Conservation (phyloP, 495 filamentous ascomycete species). For the Aspergillus olivimuriae region DNA sequence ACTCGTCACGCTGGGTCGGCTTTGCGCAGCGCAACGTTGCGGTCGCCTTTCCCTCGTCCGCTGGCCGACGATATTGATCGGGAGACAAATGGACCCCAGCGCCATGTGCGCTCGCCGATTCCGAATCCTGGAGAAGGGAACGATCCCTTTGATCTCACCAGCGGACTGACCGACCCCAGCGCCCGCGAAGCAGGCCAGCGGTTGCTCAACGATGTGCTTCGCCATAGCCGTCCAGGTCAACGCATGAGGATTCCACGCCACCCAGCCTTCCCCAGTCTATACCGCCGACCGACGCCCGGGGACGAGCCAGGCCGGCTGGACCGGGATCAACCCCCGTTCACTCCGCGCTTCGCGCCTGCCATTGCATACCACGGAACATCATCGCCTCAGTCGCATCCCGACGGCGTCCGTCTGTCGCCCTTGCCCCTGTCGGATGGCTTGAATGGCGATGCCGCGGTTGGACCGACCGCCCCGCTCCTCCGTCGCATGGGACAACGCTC, state of each 20-base stretch:
- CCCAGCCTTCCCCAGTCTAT: conserved; percentile 17
- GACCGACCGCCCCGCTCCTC: conserved; percentile 13
- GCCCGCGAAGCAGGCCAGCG: conserved; percentile 29
- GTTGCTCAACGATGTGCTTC: conserved; percentile 24
- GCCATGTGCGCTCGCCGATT: conserved; percentile 25
- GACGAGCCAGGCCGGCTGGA: conserved; percentile 13
- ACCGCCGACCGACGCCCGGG: conserved; percentile 16
- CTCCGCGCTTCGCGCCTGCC: conserved; percentile 43
- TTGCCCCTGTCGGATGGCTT: conserved; percentile 19
- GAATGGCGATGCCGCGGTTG: conserved; percentile 11
- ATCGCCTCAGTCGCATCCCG: conserved; percentile 20
- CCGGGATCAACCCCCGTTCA: conserved; percentile 23
- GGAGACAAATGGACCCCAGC: conserved; percentile 22
- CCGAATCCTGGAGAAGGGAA: conserved; percentile 22
- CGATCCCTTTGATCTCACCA: conserved; percentile 28
- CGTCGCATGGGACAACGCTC: conserved; percentile 23
- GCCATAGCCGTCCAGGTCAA: conserved; percentile 24
- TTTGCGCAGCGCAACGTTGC: conserved; percentile 25
- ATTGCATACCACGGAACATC: conserved; percentile 23
- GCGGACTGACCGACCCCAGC: conserved; percentile 20
- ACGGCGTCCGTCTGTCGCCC: conserved; percentile 19
- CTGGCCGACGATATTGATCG: conserved; percentile 41
- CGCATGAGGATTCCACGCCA: conserved; percentile 30
- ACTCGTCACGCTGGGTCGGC: conserved; percentile 24
- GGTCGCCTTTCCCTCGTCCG: conserved; percentile 31